Conservation (phyloP, 2,329 filamentous ascomycete species). For the Colletotrichum endophyticum region DNA sequence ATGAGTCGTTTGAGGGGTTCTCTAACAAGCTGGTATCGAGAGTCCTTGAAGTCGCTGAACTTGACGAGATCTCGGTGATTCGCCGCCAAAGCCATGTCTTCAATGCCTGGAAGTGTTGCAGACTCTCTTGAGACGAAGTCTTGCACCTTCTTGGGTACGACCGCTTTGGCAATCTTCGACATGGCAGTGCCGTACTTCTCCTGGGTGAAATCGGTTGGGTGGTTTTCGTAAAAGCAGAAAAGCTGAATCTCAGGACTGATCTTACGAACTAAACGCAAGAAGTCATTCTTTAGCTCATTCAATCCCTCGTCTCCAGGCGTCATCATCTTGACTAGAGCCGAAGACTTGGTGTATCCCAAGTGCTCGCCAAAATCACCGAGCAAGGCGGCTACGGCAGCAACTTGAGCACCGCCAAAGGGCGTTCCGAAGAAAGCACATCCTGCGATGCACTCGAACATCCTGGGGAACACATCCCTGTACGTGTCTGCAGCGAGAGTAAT, state of each 20-base stretch:
- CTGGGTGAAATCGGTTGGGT: conserved; percentile 37
- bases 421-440: conserved; percentile 46
- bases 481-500: conserved; percentile 33
- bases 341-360: conserved; percentile 33
- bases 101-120: conserved; percentile 39
- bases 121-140: conserved; percentile 46
- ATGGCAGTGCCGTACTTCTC: conserved; percentile 29
- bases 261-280: conserved; percentile 39
- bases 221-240: conserved; percentile 44
- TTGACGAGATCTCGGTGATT: conserved; percentile 47
- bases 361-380: conserved; percentile 37
- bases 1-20: conserved; percentile 41
- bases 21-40: conserved; percentile 38
- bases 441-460: conserved; percentile 45
- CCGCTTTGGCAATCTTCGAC: conserved; percentile 33
- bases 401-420: conserved; percentile 41
- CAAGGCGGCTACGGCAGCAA: conserved; percentile 41
- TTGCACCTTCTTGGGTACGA: conserved; percentile 36
- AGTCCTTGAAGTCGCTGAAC: conserved; percentile 44
- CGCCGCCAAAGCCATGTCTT: conserved; percentile 36
- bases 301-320: conserved; percentile 42
- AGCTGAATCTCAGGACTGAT: conserved; percentile 39
- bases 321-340: conserved; percentile 44
- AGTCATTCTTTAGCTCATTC: conserved; percentile 41
- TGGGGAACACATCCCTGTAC: conserved; percentile 36